Percentiles rank a stretch among this genome's conserved stretches.
phyloP scores from a whole-genome alignment of 1,139 yeast genomes.

The Hyphopichia buzzinii region DNA sequence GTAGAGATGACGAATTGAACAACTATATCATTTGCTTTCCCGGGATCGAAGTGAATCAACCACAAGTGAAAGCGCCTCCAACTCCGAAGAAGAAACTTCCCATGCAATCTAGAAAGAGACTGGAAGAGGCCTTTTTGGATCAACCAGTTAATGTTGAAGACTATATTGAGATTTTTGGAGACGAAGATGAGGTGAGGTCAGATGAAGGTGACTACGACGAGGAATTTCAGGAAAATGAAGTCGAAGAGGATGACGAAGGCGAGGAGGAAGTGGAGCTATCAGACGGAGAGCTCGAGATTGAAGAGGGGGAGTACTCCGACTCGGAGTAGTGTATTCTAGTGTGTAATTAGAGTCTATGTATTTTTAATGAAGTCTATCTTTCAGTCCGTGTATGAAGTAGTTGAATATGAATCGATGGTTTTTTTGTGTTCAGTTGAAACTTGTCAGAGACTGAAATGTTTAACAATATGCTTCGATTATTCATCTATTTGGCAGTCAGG shows the following conservation, averaged over 20 bases:
- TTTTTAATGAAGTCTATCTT: background rate
- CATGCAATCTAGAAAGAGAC: background rate
- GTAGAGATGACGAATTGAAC: constrained; percentile 12
- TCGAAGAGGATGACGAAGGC: constrained; percentile 13
- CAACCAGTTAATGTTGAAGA: constrained; percentile 1
- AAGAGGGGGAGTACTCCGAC: constrained; percentile 1
- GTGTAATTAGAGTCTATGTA: constrained; percentile 2
- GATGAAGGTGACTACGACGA: constrained; percentile 13
- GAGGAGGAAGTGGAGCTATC: constrained; percentile 14
- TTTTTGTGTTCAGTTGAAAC: no score
- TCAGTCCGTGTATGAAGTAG: no score
- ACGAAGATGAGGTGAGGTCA: constrained; percentile 9
- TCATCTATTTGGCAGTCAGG: no score
- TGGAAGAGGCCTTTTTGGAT: background rate
- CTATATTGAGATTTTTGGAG: constrained; percentile 6
- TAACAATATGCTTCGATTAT: no score
- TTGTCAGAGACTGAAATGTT: no score
- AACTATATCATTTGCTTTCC: constrained; percentile 32
- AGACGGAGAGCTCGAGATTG: constrained; percentile 7
- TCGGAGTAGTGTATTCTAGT: constrained; percentile 6
- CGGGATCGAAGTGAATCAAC: constrained; percentile 19
- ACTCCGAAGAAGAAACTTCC: constrained; percentile 2
- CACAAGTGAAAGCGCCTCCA: constrained; percentile 8
- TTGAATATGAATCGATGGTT: no score
- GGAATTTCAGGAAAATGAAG: constrained; percentile 7